These are phyloP conservation scores for Paraconiothyrium brasiliense DNA, from an alignment of 2,329 filamentous ascomycete species.

Conservation along the genomic window DNA sequence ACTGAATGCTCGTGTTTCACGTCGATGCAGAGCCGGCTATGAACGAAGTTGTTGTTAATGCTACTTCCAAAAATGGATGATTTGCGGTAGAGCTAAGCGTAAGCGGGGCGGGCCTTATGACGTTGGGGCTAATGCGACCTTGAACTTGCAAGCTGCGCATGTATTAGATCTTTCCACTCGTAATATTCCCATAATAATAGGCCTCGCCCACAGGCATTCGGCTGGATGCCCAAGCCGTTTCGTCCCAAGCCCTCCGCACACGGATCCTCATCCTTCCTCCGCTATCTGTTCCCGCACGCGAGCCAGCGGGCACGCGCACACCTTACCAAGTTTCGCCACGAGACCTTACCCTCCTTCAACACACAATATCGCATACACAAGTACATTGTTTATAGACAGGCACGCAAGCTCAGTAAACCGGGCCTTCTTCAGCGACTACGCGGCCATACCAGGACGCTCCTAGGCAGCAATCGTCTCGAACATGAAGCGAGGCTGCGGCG, in stretches of 20 bases:
- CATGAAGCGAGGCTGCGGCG: slow-evolving; percentile 44
- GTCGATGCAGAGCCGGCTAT: no score
- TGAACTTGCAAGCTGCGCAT: slow-evolving; percentile 1
- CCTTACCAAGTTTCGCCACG: slow-evolving; percentile 75
- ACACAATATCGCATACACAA: slow-evolving; percentile 81
- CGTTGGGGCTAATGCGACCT: slow-evolving; percentile 10
- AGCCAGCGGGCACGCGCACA: slow-evolving; percentile 71
- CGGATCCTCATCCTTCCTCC: slow-evolving; percentile 59
- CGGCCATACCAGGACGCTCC: slow-evolving; percentile 42
- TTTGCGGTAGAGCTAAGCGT: neutral
- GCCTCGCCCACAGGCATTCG: slow-evolving; percentile 16
- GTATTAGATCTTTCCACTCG: neutral
- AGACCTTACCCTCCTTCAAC: slow-evolving; percentile 76
- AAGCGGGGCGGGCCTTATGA: slow-evolving; percentile 5
- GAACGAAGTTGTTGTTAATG: neutral
- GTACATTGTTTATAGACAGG: slow-evolving; percentile 73
- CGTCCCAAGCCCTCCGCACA: slow-evolving; percentile 42
- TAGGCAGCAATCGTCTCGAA: slow-evolving; percentile 40
- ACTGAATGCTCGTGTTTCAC: no score
- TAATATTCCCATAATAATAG: slow-evolving; percentile 2
- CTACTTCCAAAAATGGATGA: neutral
- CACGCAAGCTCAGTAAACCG: slow-evolving; percentile 41
- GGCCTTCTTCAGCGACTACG: slow-evolving; percentile 44
- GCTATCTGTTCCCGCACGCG: slow-evolving; percentile 74
- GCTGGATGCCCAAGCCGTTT: slow-evolving; percentile 47